Base-by-base conservation (phyloP, 176 grass and related monocot species). In the Oryza meyeriana region DNA sequence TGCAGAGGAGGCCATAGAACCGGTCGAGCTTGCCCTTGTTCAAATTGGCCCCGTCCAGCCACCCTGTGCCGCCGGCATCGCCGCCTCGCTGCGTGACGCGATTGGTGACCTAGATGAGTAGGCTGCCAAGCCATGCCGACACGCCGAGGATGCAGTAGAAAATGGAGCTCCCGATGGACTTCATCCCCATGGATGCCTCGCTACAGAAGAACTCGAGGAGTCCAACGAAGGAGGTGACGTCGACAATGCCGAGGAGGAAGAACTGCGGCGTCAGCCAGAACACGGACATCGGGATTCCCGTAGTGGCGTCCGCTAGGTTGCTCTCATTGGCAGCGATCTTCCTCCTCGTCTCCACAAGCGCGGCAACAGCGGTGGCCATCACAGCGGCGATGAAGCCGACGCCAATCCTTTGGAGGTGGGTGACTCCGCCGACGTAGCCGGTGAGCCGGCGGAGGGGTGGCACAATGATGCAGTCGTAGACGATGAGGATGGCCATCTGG, bases 161-260 rank as follows among this genome's bases (percentile, higher is more conserved):
- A 42, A 94, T 87, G 26, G 90, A 89, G 52, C 89, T 94, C 1
- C 94, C 94, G 5, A 85, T 88, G 1, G 94, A 94, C 77, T 97
- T 97, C 88, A 94, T 97, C 12, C 94, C 94, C 40, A 9, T 45
- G 4, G 94, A 85, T 3, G 87, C 90, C 80, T 97, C 94, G 52
- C 92, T 89, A 52, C 89, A 94, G 74, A 97, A 97, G 90, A 94
- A 94, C 64, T 97, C 94, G 24, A 97, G 79, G 6, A 97, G 77
- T 1, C 94, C 94, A 6, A 97, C 94, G 40, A 97, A 97, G 12
- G 94, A 94, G 26, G 94, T 97, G 27, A 94, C 92, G 62, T 97
- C 90, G 26, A 94, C 86, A 8, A 97, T 78, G 1, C 94, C 94
- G 22, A 94, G 70, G 14, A 92, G 85, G 72, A 94, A 94, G 85